These are phyloP conservation scores for Eucalyptus tenuipes DNA, from an alignment of 345 rosid genomes.

Conservation along the genomic window DNA sequence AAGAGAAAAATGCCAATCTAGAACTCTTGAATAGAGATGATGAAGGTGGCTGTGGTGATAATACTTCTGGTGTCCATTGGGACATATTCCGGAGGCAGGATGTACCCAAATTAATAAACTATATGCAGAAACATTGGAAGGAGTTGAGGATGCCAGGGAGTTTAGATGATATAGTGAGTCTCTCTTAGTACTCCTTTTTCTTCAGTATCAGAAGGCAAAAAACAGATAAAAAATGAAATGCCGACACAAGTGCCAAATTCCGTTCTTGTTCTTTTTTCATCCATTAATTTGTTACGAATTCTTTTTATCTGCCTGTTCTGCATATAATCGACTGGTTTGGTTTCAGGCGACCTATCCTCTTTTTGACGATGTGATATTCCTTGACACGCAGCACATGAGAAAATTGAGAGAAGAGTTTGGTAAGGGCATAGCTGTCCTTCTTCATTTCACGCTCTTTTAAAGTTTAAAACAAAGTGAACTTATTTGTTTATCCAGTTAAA, in stretches of 20 bases:
- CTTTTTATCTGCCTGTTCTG: neutral
- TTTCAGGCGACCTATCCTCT: conserved; percentile 50
- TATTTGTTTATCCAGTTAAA: neutral
- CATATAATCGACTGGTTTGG: conserved; percentile 2
- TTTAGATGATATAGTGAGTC: conserved; percentile 37
- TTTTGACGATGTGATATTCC: conserved; percentile 51
- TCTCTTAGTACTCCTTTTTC: neutral
- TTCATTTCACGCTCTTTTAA: neutral
- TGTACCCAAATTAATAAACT: conserved; percentile 53
- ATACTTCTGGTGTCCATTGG: conserved; percentile 55
- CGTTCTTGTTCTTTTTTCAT: neutral
- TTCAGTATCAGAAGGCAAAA: neutral
- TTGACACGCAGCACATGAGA: conserved; percentile 45
- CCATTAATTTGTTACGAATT: neutral
- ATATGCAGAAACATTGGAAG: conserved; percentile 26
- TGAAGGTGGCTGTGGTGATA: neutral
- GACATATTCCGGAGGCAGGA: conserved; percentile 82
- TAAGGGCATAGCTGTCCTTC: conserved; percentile 9
- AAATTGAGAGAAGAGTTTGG: conserved; percentile 74
- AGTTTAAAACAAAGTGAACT: neutral
- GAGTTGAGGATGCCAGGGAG: conserved; percentile 22
- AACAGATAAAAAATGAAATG: neutral
- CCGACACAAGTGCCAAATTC: neutral
- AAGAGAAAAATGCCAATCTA: neutral
- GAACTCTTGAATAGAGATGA: neutral